Base-by-base conservation (phyloP, 176 grass and related monocot species). In the Zoysia pacifica region DNA sequence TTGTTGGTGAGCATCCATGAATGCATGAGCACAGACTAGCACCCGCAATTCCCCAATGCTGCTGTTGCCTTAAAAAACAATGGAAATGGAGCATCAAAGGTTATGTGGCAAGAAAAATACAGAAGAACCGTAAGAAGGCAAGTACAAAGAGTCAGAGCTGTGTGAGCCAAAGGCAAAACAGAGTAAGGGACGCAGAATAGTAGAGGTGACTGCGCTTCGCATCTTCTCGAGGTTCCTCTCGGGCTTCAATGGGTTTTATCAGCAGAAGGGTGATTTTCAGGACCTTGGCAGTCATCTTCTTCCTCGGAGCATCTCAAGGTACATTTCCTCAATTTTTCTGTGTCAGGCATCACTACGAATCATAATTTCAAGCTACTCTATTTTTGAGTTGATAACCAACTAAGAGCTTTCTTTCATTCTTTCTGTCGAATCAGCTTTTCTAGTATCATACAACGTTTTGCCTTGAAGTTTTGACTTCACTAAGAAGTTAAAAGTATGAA, bases 241-340 rank as follows among this genome's bases (percentile, higher is more conserved):
- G 12, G 56, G 49, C 20, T 60, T 45, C 77, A 81, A 93, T 93
- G 91, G 85, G 49, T 86, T 83, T 67, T 3, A 88, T 81, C 60
- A 86, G 74, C 10, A 78, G 67, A 80, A 46, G 69, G 39, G 40
- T 83, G 50, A 70, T 86, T 20, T 63, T 90, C 72, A 88, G 80
- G 59, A 80, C 75, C 75, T 76, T 90, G 66, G 79, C 76, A 67
- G 48, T 86, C 45, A 48, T 90, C 79, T 86, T 67, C 79, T 77
- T 90, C 40, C 65, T 93, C 54, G 69, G 71, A 88, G 78, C 83
- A 83, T 88, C 91, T 61, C 58, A 78, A 86, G 91, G 91, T 93
- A 66, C 38, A 68, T 13, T 59, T 43, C 48, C 35, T 51, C 42
- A 64, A 65, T 79, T 73, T 73, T 5, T 56, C 14, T 28, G 28